Percentiles rank a stretch among this genome's conserved stretches.
Evolutionary conservation across 2,329 filamentous ascomycete species (phyloP).

Genomic region (Aspergillus ochraceus): DNA sequence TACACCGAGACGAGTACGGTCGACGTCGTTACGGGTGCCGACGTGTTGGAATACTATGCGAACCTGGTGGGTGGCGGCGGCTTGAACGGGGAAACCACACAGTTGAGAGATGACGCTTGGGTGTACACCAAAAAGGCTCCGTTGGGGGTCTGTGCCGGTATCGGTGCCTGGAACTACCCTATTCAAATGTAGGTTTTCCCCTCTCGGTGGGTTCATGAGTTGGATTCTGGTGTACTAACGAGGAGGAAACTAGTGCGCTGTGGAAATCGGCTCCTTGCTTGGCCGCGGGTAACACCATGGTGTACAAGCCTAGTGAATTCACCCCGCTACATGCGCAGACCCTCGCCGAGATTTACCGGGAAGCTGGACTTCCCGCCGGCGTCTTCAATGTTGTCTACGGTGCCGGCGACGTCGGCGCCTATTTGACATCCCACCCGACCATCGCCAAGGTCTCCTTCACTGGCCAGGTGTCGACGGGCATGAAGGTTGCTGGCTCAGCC

Average conservation of each 20-base stretch:
- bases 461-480: constrained; percentile 79
- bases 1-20: constrained; percentile 82
- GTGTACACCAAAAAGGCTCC: constrained; percentile 81
- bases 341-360: constrained; percentile 72
- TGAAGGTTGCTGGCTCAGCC: constrained; percentile 75
- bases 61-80: constrained; percentile 75
- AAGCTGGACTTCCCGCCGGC: constrained; percentile 76
- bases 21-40: constrained; percentile 78
- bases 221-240: constrained; percentile 5
- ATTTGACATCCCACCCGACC: constrained; percentile 68
- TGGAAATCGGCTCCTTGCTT: constrained; percentile 88
- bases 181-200: constrained; percentile 66
- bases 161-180: constrained; percentile 90
- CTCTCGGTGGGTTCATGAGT: not conserved
- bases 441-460: constrained; percentile 90
- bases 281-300: constrained; percentile 84
- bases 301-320: constrained; percentile 87
- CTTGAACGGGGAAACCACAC: constrained; percentile 75
- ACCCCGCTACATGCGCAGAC: constrained; percentile 79
- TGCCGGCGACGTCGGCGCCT: constrained; percentile 72
- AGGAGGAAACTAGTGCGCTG: constrained; percentile 54
- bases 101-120: constrained; percentile 73
- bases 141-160: constrained; percentile 80
- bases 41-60: constrained; percentile 84
- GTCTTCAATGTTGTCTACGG: constrained; percentile 89